A percentile compares a stretch with the other conserved stretches of the same genome.
Evolutionary conservation across 2,329 filamentous ascomycete species (phyloP).

Genomic region (Aspergillus arachidicola): DNA sequence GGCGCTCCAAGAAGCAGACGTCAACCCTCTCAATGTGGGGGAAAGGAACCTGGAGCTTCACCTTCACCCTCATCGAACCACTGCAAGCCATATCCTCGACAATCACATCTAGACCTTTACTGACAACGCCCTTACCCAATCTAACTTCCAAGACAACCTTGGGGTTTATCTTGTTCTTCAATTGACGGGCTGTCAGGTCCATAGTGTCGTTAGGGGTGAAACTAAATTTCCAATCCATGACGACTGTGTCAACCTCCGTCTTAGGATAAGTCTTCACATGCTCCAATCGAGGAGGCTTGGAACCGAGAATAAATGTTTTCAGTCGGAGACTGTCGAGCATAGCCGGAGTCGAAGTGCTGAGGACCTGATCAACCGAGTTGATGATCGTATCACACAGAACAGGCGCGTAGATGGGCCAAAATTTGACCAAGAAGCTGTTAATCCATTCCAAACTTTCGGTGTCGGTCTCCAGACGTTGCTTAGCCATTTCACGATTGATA

Average conservation of each 20-base stretch:
- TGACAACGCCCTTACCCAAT: constrained; percentile 93
- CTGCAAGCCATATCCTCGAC: constrained; percentile 97
- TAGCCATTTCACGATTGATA: constrained; percentile 82
- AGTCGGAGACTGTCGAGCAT: constrained; percentile 93
- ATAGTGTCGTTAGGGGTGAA: constrained; percentile 94
- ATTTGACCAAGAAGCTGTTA: constrained; percentile 97
- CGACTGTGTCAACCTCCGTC: constrained; percentile 88
- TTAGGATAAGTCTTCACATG: constrained; percentile 98
- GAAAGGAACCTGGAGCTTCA: constrained; percentile 95
- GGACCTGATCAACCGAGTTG: constrained; percentile 90
- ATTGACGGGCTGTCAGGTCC: constrained; percentile 85
- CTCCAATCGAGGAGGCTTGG: constrained; percentile 93
- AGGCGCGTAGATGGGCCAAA: constrained; percentile 98
- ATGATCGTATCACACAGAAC: constrained; percentile 91
- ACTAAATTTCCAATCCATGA: constrained; percentile 99
- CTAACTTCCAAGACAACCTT: constrained; percentile 95
- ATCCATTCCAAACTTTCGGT: constrained; percentile 97
- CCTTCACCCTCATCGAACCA: constrained; percentile 93
- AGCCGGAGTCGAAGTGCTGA: constrained; percentile 86
- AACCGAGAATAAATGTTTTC: constrained; percentile 90
- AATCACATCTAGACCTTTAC: constrained; percentile 95
- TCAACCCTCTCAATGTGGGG: constrained; percentile 94
- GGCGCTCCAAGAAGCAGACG: constrained; percentile 88
- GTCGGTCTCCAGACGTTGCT: constrained; percentile 85
- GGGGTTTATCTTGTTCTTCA: constrained; percentile 95